A percentile compares a stretch with the other conserved stretches of the same genome.
Evolutionary conservation across 371 early-diverging fungal species (phyloP).

Genomic region (Mortierella polycephala): DNA sequence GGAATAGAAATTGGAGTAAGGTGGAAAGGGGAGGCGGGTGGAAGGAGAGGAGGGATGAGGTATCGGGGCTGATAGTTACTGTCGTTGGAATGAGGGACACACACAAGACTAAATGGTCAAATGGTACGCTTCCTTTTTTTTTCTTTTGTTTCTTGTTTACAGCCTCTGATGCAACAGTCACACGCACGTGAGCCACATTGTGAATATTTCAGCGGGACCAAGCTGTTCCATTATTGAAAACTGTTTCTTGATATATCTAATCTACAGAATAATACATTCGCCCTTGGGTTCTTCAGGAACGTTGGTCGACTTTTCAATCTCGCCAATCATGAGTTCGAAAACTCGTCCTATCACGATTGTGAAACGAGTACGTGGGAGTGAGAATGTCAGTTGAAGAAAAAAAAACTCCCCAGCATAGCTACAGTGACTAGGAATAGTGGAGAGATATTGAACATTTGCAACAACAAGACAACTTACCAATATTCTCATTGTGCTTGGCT

Average conservation of each 20-base stretch:
- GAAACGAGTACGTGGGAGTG: constrained; percentile 1
- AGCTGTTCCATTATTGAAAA: background rate
- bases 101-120: background rate
- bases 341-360: constrained; percentile 60
- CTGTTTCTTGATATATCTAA: background rate
- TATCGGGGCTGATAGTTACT: background rate
- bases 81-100: too few relatives aligned
- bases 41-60: constrained; percentile 1
- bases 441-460: constrained; percentile 6
- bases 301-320: constrained; percentile 74
- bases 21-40: background rate
- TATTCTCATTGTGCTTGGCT: constrained; percentile 92
- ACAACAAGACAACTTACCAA: constrained; percentile 65
- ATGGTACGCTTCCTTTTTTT: background rate
- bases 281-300: constrained; percentile 69
- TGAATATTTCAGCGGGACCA: background rate
- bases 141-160: background rate
- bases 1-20: background rate
- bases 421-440: background rate
- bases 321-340: constrained; percentile 74
- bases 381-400: background rate
- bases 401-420: background rate
- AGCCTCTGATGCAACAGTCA: background rate
- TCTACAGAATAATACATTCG: constrained; percentile 62
- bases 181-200: background rate